Conservation (phyloP, 148 eudicot species). For the Polygonum aviculare region DNA sequence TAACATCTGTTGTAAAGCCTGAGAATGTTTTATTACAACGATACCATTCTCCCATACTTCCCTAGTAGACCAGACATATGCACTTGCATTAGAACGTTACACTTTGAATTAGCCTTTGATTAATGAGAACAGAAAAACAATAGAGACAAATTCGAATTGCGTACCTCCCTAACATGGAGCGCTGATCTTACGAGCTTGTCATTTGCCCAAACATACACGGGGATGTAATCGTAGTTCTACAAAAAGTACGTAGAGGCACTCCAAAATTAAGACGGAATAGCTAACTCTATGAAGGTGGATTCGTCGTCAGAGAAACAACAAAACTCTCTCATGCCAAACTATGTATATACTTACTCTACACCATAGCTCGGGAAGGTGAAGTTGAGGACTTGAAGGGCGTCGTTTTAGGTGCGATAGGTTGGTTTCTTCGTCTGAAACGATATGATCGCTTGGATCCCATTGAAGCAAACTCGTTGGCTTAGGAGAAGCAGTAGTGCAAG, state of each 20-base stretch:
- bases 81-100: neutral
- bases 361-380: neutral
- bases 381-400: neutral
- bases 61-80: constrained; percentile 10
- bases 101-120: neutral
- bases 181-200: constrained; percentile 25
- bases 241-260: no score
- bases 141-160: no score
- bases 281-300: no score
- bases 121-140: no score
- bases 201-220: constrained; percentile 21
- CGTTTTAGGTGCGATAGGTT: neutral
- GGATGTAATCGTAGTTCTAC: constrained; percentile 17
- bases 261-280: no score
- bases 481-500: neutral
- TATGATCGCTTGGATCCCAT: neutral
- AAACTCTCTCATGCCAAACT: no score
- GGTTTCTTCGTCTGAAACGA: neutral
- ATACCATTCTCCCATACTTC: constrained; percentile 22
- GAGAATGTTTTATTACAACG: constrained; percentile 17
- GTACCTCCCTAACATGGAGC: constrained; percentile 28
- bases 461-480: neutral
- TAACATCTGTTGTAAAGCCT: constrained; percentile 3
- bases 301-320: no score
- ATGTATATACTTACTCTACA: neutral